Evolutionary conservation across 176 grass and related monocot genomes (phyloP).

Genomic region (Oryza longistaminata): DNA sequence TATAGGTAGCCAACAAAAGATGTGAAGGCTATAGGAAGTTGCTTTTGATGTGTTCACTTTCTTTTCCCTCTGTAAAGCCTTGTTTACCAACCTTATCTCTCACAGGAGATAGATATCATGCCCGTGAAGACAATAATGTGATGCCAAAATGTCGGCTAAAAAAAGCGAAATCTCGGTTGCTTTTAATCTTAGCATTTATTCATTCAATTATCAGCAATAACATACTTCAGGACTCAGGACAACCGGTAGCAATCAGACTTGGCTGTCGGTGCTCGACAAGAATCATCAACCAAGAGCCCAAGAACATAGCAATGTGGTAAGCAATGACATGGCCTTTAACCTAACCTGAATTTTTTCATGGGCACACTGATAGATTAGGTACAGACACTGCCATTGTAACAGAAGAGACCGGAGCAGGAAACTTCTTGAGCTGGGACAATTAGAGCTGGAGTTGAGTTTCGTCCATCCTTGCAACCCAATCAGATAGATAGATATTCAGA

Average conservation of each 20-base stretch:
- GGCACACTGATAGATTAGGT: not conserved
- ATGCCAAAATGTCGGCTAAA: not conserved
- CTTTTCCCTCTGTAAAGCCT: conserved; percentile 3
- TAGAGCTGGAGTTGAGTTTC: conserved; percentile 7
- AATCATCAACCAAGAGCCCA: conserved; percentile 19
- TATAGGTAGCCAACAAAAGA: not conserved
- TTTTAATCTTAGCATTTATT: conserved; percentile 9
- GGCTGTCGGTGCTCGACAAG: conserved; percentile 41
- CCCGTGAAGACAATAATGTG: conserved; percentile 17
- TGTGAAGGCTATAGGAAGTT: not conserved
- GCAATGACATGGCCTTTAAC: conserved; percentile 28
- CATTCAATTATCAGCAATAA: not conserved
- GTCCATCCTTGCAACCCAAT: not conserved
- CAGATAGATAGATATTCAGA: not conserved
- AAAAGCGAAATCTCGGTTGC: no score
- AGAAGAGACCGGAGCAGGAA: not conserved
- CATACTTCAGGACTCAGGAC: not conserved
- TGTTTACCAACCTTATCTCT: conserved; percentile 11
- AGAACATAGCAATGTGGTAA: not conserved
- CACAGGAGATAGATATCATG: not conserved
- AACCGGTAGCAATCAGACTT: not conserved
- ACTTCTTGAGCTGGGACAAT: not conserved
- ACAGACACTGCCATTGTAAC: not conserved
- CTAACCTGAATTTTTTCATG: not conserved
- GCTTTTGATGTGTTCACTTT: not conserved